Base-by-base conservation (phyloP, 495 filamentous ascomycete genomes). In the Lophiotrema nucula region DNA sequence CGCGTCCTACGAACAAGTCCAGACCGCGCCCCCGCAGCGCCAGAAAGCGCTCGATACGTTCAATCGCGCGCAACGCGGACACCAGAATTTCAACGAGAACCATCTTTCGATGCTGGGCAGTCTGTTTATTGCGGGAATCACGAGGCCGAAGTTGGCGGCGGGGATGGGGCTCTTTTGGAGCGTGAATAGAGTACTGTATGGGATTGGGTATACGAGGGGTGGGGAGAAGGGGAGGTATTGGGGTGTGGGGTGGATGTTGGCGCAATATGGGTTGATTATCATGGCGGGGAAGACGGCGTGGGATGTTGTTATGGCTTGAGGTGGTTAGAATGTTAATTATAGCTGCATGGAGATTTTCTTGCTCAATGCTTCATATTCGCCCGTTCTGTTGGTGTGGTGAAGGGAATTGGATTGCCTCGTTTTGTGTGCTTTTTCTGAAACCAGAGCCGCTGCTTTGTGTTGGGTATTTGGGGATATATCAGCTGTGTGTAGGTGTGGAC, bases 31-130 rank as follows among this genome's bases (percentile, higher is more conserved):
- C 13, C 53, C 67, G 13, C 58, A 60, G 11, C 49, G 62, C 23
- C 58, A 69, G 39, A 61, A 70, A 50, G 66, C 58, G 0, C 64
- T 72, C 62, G 64, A 70, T 55, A 54, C 67, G 21, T 75, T 75
- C 72, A 77, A 76, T 66, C 70, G 71, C 67, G 70, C 71, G 12
- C 74, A 76, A 66, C 71, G 74, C 47, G 67, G 67, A 0, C 72
- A 76, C 58, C 64, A 52, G 41, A 76, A 76, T 65, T 73, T 52
- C 63, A 50, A 71, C 47, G 74, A 77, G 62, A 72, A 76, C 70
- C 62, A 67, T 16, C 37, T 63, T 1, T 41, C 43, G 16, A 15
- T 63, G 6, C 21, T 70, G 0, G 54, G 60, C 18, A 62, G 67
- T 4, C 41, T 75, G 60, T 57, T 76, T 35, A 60, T 76, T 39